A percentile compares a stretch with the other conserved stretches of the same genome.
These are phyloP conservation scores for Scheffersomyces amazonensis DNA, from an alignment of 805 yeast species.

Conservation along the genomic window DNA sequence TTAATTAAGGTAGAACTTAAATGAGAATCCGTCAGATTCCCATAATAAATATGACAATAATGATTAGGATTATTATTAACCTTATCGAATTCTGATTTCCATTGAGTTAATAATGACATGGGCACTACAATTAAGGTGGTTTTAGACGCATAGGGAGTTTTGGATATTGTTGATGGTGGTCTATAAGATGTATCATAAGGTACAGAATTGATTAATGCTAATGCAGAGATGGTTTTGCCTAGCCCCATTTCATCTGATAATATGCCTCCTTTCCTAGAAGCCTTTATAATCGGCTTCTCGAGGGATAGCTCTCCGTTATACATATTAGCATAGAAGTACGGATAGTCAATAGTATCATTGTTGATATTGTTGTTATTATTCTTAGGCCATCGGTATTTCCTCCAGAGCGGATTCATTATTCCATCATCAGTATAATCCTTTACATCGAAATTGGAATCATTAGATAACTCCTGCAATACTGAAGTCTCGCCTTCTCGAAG, in stretches of 20 bases:
- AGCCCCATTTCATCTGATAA: constrained; percentile 97
- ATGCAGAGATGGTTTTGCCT: constrained; percentile 86
- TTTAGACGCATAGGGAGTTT: constrained; percentile 50
- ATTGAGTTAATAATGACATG: constrained; percentile 86
- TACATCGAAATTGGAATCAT: constrained; percentile 5
- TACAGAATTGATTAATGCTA: constrained; percentile 66
- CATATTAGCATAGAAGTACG: constrained; percentile 67
- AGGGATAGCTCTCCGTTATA: constrained; percentile 77
- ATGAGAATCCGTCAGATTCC: constrained; percentile 54
- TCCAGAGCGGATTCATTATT: constrained; percentile 83
- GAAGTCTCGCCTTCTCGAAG: constrained; percentile 65
- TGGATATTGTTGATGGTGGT: background rate
- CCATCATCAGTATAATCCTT: constrained; percentile 40
- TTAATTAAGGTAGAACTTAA: constrained; percentile 44
- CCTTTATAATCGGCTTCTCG: constrained; percentile 61
- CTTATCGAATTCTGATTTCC: constrained; percentile 78
- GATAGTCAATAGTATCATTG: background rate
- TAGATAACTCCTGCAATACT: constrained; percentile 31
- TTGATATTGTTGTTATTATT: background rate
- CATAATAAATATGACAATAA: constrained; percentile 69
- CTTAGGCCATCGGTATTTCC: constrained; percentile 70
- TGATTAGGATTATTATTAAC: constrained; percentile 46
- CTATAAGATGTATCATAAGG: constrained; percentile 46
- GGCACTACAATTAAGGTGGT: constrained; percentile 85
- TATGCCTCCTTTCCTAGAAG: constrained; percentile 75